phyloP scores from a whole-genome alignment of 805 yeast species.

The Priceomyces castillae region DNA sequence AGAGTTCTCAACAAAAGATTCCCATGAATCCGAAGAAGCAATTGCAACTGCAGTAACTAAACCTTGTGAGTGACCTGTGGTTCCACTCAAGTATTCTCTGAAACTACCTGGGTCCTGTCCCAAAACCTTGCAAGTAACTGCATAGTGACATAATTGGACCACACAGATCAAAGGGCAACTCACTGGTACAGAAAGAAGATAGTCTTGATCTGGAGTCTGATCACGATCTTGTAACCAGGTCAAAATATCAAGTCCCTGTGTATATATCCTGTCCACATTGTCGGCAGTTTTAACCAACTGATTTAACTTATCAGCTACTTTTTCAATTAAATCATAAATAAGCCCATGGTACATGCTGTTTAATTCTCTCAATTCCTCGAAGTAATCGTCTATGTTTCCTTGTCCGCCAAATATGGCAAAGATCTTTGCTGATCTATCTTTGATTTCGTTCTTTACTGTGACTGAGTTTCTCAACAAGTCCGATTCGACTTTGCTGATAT shows the following conservation, averaged over 20 bases:
- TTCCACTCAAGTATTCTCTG: slow-evolving; percentile 62
- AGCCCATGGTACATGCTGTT: slow-evolving; percentile 75
- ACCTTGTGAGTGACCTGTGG: slow-evolving; percentile 91
- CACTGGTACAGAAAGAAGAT: slow-evolving; percentile 85
- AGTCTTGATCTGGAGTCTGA: slow-evolving; percentile 85
- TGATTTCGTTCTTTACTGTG: slow-evolving; percentile 31
- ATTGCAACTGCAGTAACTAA: slow-evolving; percentile 90
- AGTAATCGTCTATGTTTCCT: slow-evolving; percentile 97
- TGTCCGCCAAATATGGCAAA: slow-evolving; percentile 97
- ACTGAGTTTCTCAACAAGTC: slow-evolving; percentile 64
- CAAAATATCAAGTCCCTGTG: slow-evolving; percentile 88
- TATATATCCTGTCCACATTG: slow-evolving; percentile 81
- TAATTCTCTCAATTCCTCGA: slow-evolving; percentile 89
- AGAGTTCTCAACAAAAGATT: slow-evolving; percentile 67
- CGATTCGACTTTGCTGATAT: slow-evolving; percentile 23
- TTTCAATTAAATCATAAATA: slow-evolving; percentile 62
- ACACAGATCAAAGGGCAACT: slow-evolving; percentile 97
- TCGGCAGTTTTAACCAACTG: slow-evolving; percentile 66
- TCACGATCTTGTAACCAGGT: slow-evolving; percentile 85
- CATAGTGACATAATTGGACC: slow-evolving; percentile 91
- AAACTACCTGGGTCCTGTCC: slow-evolving; percentile 90
- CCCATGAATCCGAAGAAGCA: slow-evolving; percentile 82
- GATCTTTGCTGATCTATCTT: slow-evolving; percentile 44
- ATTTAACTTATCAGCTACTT: slow-evolving; percentile 67
- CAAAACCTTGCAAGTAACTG: slow-evolving; percentile 78